phyloP scores from a whole-genome alignment of 306 rosid genomes.

The Casuarina cunninghamiana region DNA sequence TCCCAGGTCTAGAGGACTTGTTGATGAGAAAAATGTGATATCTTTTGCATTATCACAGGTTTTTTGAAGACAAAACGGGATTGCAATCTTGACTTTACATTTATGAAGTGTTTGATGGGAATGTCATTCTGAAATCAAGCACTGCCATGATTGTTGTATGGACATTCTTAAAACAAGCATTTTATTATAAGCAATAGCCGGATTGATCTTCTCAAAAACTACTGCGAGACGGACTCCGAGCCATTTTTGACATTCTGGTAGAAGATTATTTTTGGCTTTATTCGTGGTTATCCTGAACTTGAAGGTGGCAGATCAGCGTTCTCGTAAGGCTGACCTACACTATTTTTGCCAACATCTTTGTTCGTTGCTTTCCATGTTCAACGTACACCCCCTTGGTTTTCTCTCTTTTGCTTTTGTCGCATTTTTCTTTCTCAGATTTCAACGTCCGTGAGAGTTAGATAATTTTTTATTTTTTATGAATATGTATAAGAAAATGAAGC shows the following conservation, averaged over 20 bases:
- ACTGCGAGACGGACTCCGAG: conserved; percentile 35
- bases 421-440: conserved; percentile 48
- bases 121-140: background rate
- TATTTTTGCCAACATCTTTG: conserved; percentile 37
- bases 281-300: conserved; percentile 42
- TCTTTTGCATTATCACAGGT: background rate
- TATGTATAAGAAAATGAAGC: conserved; percentile 29
- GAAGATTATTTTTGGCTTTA: conserved; percentile 42
- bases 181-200: too few species aligned
- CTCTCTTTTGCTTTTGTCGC: conserved; percentile 33
- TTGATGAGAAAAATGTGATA: background rate
- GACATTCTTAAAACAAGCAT: background rate
- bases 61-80: background rate
- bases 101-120: too few species aligned
- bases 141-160: background rate
- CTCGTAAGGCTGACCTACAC: conserved; percentile 53
- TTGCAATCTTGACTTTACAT: background rate
- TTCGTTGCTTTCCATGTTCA: conserved; percentile 48
- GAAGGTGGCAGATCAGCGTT: conserved; percentile 30
- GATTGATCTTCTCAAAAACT: too few species aligned
- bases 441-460: conserved; percentile 43
- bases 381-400: conserved; percentile 45
- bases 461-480: conserved; percentile 24
- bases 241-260: conserved; percentile 48
- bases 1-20: background rate